Conservation (phyloP, 2,329 filamentous ascomycete genomes). For the Penicillium sp. region DNA sequence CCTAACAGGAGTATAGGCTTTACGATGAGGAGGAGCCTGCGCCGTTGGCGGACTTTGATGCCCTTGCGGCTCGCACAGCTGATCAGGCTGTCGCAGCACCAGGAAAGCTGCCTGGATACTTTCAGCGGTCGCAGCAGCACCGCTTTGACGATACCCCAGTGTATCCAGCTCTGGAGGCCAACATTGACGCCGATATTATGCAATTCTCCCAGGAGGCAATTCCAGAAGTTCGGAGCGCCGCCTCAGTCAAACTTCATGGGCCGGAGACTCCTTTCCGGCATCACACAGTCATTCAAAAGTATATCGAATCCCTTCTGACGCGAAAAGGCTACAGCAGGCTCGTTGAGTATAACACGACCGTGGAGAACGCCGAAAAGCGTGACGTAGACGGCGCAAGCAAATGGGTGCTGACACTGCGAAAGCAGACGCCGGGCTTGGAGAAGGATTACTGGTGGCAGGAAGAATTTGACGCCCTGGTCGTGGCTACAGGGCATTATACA, state of each 20-base stretch:
- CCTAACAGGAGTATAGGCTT: not conserved
- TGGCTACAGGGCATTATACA: slow-evolving; percentile 50
- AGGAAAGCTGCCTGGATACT: slow-evolving; percentile 48
- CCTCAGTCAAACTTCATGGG: slow-evolving; percentile 54
- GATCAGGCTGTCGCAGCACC: slow-evolving; percentile 54
- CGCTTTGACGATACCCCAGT: slow-evolving; percentile 61
- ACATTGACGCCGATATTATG: slow-evolving; percentile 62
- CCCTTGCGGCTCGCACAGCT: slow-evolving; percentile 53
- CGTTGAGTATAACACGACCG: slow-evolving; percentile 4
- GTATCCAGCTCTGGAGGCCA: slow-evolving; percentile 65
- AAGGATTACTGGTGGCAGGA: slow-evolving; percentile 42
- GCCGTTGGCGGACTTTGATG: slow-evolving; percentile 47
- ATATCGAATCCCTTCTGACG: not conserved
- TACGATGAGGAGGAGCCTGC: slow-evolving; percentile 31
- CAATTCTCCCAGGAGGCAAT: slow-evolving; percentile 60
- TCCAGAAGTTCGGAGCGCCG: slow-evolving; percentile 43
- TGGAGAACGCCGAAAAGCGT: not conserved
- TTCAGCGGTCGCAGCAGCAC: slow-evolving; percentile 44
- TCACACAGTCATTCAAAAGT: not conserved
- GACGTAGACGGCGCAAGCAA: not conserved
- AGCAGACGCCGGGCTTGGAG: not conserved
- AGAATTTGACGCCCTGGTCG: slow-evolving; percentile 48
- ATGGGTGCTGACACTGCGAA: not conserved
- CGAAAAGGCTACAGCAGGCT: not conserved
- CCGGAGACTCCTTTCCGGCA: slow-evolving; percentile 44